A percentile compares a stretch with the other conserved stretches of the same genome.
Conservation (phyloP, 345 rosid species). For the Populus ilicifolia region DNA sequence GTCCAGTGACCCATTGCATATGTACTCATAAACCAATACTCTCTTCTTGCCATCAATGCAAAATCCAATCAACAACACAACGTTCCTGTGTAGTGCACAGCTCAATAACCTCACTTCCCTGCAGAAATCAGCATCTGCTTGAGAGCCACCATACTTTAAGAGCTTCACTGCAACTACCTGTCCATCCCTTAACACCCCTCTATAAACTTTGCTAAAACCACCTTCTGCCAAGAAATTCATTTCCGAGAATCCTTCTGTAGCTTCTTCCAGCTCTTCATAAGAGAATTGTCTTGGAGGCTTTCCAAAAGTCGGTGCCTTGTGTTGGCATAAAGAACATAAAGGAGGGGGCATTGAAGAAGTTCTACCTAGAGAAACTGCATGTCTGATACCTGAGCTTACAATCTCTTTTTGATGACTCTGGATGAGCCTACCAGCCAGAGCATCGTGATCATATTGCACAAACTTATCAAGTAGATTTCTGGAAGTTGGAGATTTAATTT, state of each 20-base stretch:
- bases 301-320: slow-evolving; percentile 62
- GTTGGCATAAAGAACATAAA: slow-evolving; percentile 64
- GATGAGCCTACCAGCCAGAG: slow-evolving; percentile 14
- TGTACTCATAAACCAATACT: slow-evolving; percentile 64
- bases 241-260: slow-evolving; percentile 59
- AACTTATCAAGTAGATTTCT: slow-evolving; percentile 45
- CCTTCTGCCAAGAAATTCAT: slow-evolving; percentile 60
- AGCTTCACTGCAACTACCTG: slow-evolving; percentile 69
- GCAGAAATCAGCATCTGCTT: slow-evolving; percentile 65
- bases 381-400: slow-evolving; percentile 35
- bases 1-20: slow-evolving; percentile 70
- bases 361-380: slow-evolving; percentile 48
- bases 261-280: slow-evolving; percentile 50
- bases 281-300: slow-evolving; percentile 64
- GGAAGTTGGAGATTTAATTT: slow-evolving; percentile 28
- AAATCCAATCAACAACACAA: slow-evolving; percentile 61
- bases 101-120: slow-evolving; percentile 69
- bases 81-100: slow-evolving; percentile 76
- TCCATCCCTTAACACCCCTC: slow-evolving; percentile 53
- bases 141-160: slow-evolving; percentile 40
- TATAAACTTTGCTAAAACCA: slow-evolving; percentile 55
- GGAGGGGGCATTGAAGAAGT: slow-evolving; percentile 67
- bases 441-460: slow-evolving; percentile 46
- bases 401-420: slow-evolving; percentile 29
- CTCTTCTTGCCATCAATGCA: slow-evolving; percentile 50